Evolutionary conservation across 1,284 basidiomycete genomes (phyloP), one percentile per base, ranked within the genome.

Genomic region (Cryptococcus sp.): DNA sequence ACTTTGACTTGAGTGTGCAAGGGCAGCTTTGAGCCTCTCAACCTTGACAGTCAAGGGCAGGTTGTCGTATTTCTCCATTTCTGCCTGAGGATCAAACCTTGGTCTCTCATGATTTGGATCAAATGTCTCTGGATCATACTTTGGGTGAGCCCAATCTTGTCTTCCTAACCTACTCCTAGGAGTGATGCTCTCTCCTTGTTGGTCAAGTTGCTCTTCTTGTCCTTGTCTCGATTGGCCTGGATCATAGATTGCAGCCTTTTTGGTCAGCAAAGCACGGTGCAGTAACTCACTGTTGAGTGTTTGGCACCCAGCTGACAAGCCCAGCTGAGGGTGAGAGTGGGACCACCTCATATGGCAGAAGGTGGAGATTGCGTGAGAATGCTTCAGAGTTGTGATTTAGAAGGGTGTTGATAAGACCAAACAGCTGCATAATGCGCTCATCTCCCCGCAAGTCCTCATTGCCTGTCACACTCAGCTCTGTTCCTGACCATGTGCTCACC

Each of bases 361-460:
- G 50, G 52, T 75, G 72, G 7, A 77, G 61, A 51, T 75, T 73
- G 1, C 75, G 63, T 16, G 58, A 54, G 52, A 75, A 77, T 1
- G 75, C 69, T 23, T 75, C 73, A 2, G 58, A 56, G 44, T 70
- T 65, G 48, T 75, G 73, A 47, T 71, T 74, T 19, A 77, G 64
- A 25, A 77, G 55, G 1, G 69, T 71, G 45, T 77, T 77, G 56
- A 73, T 69, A 5, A 77, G 61, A 3, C 67, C 69, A 59, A 77
- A 75, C n/a, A 77, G 62, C 61, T 77, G 75, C 73, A 77, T 77
- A 52, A 77, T 74, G 15, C 73, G 62, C 53, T 77, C 73, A 53
- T 77, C 73, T 10, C 70, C 72, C 54, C 72, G 58, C 4, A 73
- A 54, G 50, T 73, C 71, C 43, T 73, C 71, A 46, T 73, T 70